phyloP scores from a whole-genome alignment of 192 early-diverging fungal genomes.

The Entomortierella lignicola region DNA sequence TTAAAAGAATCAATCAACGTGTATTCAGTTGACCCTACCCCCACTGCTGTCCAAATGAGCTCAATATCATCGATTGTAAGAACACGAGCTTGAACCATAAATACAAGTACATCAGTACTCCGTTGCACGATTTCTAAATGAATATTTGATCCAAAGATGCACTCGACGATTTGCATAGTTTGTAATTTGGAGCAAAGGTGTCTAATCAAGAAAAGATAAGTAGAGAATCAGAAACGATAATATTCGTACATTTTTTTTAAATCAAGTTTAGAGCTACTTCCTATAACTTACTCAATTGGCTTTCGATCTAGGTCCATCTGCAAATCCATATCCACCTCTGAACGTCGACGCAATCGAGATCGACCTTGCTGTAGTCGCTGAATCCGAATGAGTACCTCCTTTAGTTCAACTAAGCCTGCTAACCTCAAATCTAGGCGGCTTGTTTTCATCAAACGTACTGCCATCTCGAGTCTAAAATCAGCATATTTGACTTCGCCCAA shows the following conservation, averaged over 20 bases:
- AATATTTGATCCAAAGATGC: constrained; percentile 61
- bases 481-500: constrained; percentile 53
- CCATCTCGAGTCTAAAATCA: constrained; percentile 55
- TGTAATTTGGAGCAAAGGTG: constrained; percentile 46
- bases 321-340: constrained; percentile 44
- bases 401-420: constrained; percentile 56
- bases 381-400: constrained; percentile 54
- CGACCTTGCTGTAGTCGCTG: constrained; percentile 42
- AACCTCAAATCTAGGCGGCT: constrained; percentile 57
- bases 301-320: constrained; percentile 40
- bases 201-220: constrained; percentile 19
- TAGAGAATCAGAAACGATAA: background rate
- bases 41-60: constrained; percentile 57
- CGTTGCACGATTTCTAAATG: constrained; percentile 62
- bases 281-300: constrained; percentile 41
- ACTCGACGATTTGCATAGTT: constrained; percentile 53
- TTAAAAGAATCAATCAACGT: background rate
- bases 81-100: constrained; percentile 52
- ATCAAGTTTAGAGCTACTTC: background rate
- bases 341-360: constrained; percentile 33
- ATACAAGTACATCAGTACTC: constrained; percentile 57
- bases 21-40: constrained; percentile 20
- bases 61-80: constrained; percentile 54
- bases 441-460: constrained; percentile 56
- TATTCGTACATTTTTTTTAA: background rate